Evolutionary conservation across 2,329 filamentous ascomycete species (phyloP).

Genomic region (Zymoseptoria passerinii): DNA sequence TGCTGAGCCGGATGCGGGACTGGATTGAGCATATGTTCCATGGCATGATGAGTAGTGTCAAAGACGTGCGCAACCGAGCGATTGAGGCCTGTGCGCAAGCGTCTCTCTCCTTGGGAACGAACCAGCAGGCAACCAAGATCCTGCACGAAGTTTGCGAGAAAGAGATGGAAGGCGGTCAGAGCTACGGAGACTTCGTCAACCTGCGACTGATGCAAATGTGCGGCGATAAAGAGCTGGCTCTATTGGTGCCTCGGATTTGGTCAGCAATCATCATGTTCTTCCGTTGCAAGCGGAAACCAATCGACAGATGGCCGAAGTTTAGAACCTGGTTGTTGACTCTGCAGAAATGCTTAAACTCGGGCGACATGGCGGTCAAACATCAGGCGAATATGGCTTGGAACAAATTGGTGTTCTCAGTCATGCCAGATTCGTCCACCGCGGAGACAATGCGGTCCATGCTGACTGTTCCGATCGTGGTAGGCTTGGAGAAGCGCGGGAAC

Average conservation of each 20-base stretch:
- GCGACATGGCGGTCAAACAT: constrained; percentile 59
- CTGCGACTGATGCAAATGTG: constrained; percentile 61
- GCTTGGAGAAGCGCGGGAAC: constrained; percentile 56
- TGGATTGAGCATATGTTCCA: constrained; percentile 80
- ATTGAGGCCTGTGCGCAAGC: constrained; percentile 66
- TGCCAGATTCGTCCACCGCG: constrained; percentile 52
- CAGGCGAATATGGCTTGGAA: constrained; percentile 83
- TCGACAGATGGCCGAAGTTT: constrained; percentile 58
- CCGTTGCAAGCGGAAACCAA: constrained; percentile 50
- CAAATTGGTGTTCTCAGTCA: constrained; percentile 66
- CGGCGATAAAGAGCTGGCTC: constrained; percentile 48
- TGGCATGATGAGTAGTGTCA: constrained; percentile 69
- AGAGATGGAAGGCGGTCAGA: constrained; percentile 45
- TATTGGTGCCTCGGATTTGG: constrained; percentile 80
- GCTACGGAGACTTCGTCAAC: constrained; percentile 62
- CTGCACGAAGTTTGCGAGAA: constrained; percentile 55
- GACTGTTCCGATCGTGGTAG: constrained; percentile 58
- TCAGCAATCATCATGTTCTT: constrained; percentile 72
- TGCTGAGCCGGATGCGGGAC: constrained; percentile 59
- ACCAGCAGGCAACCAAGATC: constrained; percentile 58
- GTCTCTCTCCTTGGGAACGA: constrained; percentile 59
- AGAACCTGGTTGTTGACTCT: constrained; percentile 72
- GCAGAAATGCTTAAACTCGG: constrained; percentile 74
- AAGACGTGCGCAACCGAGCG: constrained; percentile 67
- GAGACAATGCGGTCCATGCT: constrained; percentile 54